These are phyloP conservation scores for Cymbidium sinense DNA, from an alignment of 106 monocot species.

Conservation along the genomic window DNA sequence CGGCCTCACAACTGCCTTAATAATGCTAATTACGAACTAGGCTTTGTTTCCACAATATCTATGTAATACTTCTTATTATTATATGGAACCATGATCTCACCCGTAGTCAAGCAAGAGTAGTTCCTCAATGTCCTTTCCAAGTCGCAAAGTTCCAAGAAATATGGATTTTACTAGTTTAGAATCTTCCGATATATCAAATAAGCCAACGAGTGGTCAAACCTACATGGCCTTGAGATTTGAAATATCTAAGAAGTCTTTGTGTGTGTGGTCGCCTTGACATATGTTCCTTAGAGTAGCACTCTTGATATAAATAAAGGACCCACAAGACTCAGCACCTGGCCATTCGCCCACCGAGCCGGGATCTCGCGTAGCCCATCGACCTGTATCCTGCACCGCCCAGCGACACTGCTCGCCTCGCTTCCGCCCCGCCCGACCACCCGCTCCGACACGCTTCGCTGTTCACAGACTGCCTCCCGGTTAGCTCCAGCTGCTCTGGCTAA, in stretches of 20 bases:
- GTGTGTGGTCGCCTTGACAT: conserved; percentile 83
- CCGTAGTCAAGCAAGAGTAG: conserved; percentile 88
- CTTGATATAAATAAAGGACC: too few relatives aligned
- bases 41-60: conserved; percentile 96
- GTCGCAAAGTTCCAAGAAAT: conserved; percentile 21
- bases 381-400: too few relatives aligned
- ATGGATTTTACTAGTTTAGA: background rate
- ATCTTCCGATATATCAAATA: background rate
- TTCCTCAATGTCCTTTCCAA: conserved; percentile 87
- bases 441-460: too few relatives aligned
- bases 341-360: too few relatives aligned
- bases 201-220: conserved; percentile 10
- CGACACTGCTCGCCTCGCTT: too few relatives aligned
- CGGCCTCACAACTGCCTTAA: conserved; percentile 93
- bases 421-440: too few relatives aligned
- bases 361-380: too few relatives aligned
- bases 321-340: too few relatives aligned
- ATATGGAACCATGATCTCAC: conserved; percentile 96
- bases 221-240: conserved; percentile 82
- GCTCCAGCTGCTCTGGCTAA: too few relatives aligned
- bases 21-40: conserved; percentile 84
- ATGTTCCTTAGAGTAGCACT: conserved; percentile 71
- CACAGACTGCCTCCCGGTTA: too few relatives aligned
- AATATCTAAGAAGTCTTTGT: conserved; percentile 79
- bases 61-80: conserved; percentile 98